A percentile compares a stretch with the other conserved stretches of the same genome.
Conservation (phyloP, 2,329 filamentous ascomycete species). For the Sclerotinia nivalis region DNA sequence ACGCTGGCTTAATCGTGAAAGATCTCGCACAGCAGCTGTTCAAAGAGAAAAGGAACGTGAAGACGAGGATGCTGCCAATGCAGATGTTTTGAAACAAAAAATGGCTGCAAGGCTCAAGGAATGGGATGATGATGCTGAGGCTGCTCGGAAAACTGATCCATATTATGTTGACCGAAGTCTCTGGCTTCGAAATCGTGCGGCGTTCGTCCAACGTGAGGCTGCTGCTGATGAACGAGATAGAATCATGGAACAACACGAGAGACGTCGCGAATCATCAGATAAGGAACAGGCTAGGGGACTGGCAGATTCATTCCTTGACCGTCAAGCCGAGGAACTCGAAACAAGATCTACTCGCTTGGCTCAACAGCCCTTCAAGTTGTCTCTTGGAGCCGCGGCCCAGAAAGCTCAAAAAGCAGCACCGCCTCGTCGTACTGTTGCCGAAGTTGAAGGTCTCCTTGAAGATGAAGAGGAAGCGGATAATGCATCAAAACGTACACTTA, state of each 20-base stretch:
- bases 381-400: constrained; percentile 84
- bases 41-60: constrained; percentile 83
- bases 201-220: constrained; percentile 72
- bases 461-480: constrained; percentile 84
- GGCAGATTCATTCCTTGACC: constrained; percentile 88
- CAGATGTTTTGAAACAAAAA: constrained; percentile 63
- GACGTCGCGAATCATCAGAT: constrained; percentile 66
- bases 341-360: constrained; percentile 46
- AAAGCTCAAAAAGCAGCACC: constrained; percentile 60
- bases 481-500: constrained; percentile 69
- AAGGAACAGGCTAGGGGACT: constrained; percentile 77
- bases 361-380: constrained; percentile 86
- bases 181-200: constrained; percentile 80
- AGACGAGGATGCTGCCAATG: constrained; percentile 67
- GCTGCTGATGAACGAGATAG: constrained; percentile 82
- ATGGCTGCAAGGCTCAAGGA: constrained; percentile 70
- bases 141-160: constrained; percentile 66
- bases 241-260: constrained; percentile 73
- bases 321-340: constrained; percentile 76
- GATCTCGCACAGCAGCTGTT: constrained; percentile 77
- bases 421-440: constrained; percentile 78
- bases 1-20: constrained; percentile 87
- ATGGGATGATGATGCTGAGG: constrained; percentile 92
- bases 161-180: constrained; percentile 86
- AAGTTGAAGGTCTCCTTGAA: constrained; percentile 91